Evolutionary conservation across 108 stramenopile species (phyloP), one percentile per base, ranked within the genome.

Genomic region (Cylindrotheca fusiformis): DNA sequence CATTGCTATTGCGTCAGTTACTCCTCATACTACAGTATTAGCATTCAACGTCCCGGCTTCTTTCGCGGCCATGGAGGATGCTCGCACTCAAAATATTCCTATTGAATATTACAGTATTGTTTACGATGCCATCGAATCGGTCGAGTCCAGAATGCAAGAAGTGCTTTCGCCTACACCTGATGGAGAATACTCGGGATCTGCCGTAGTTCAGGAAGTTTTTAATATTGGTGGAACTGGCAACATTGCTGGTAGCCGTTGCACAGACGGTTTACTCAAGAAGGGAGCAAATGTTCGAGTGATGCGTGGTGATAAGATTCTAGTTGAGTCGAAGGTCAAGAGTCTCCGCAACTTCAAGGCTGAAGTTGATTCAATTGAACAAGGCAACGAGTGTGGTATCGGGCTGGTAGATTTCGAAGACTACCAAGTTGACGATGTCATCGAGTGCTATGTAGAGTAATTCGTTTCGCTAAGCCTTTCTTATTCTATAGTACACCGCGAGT

Each of bases 371-470:
- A 95, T 97, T 73, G 78, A 83, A 53, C 69, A 72, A 26, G 97
- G 95, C 18, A 85, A 86, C 59, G 98, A 97, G 65, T 99, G 98
- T 56, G 98, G 98, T 64, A 95, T 99, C 67, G 90, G 87, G 32
- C 76, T 96, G 25, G 31, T 81, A 24, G 84, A 72, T 48, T 98
- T 91, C 76, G 96, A 96, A 74, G 93, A 93, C 32, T 97, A 94
- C 74, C 56, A 95, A 79, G 72, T 84, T 41, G 96, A 84, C 41
- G 98, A 98, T 77, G 60, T 93, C 41, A 95, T 98, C 69, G 98
- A 98, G 80, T 93, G 96, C 75, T 98, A 95, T 65, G 86, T 89
- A 45, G 89, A 83, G 22, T 77, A 85, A 75, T 65, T 71, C 45
- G 69, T 14, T 41, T 41, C 14, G 36, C 14, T 10, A 10, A 6